A percentile compares a stretch with the other conserved stretches of the same genome.
These are phyloP conservation scores for Pueraria montana DNA, from an alignment of 306 rosid species.

Conservation along the genomic window DNA sequence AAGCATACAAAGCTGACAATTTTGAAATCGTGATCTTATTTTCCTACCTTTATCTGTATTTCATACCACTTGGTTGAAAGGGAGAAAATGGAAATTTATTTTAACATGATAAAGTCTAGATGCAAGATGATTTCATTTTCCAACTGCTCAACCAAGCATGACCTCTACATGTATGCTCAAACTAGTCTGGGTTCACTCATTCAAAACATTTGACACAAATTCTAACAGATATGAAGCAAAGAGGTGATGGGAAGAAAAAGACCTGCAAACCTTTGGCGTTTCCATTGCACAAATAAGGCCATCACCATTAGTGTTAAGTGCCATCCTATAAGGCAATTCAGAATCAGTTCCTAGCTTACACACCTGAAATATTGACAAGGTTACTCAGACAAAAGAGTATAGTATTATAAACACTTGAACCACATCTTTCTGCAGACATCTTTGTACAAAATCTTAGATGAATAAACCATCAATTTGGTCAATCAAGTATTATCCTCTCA, in stretches of 20 bases:
- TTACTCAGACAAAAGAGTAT: slow-evolving; percentile 37
- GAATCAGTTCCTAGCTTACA: slow-evolving; percentile 66
- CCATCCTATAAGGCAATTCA: slow-evolving; percentile 91
- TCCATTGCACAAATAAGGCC: slow-evolving; percentile 83
- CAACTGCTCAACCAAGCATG: slow-evolving; percentile 6
- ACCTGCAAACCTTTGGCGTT: slow-evolving; percentile 78
- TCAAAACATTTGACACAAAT: slow-evolving; percentile 2
- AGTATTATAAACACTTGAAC: slow-evolving; percentile 6
- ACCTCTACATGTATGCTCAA: too few species aligned
- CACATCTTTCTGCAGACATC: neutral
- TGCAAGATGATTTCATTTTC: slow-evolving; percentile 31
- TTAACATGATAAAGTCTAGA: neutral
- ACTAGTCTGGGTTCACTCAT: neutral
- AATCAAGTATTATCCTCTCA: too few species aligned
- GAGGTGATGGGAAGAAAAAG: slow-evolving; percentile 42
- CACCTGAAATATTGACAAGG: slow-evolving; percentile 65
- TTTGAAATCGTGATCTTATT: neutral
- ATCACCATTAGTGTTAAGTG: slow-evolving; percentile 75
- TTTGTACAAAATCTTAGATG: neutral
- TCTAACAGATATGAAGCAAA: slow-evolving; percentile 18
- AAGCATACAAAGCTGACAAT: slow-evolving; percentile 18
- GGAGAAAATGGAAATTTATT: neutral
- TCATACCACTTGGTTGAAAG: slow-evolving; percentile 1
- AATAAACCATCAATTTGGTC: neutral
- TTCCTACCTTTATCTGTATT: neutral